Percentiles rank a stretch among this genome's conserved stretches.
Evolutionary conservation across 345 rosid genomes (phyloP).

Genomic region (Euphorbia peplus): DNA sequence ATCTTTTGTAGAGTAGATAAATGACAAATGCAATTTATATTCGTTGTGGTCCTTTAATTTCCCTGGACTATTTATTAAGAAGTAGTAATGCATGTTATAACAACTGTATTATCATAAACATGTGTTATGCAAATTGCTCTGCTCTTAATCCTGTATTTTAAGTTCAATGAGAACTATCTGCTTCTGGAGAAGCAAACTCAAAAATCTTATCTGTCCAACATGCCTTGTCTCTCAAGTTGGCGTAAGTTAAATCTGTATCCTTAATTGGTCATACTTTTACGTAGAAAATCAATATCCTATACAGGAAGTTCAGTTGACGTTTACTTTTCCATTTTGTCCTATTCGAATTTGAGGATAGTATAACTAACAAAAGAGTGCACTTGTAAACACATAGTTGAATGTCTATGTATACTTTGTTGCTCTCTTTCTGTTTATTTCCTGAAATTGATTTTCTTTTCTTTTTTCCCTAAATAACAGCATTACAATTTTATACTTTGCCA

Average conservation of each 20-base stretch:
- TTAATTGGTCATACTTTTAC: neutral
- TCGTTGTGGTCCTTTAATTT: neutral
- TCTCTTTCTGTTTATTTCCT: conserved; percentile 2
- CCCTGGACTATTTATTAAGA: neutral
- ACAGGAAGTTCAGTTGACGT: neutral
- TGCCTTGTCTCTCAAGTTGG: neutral
- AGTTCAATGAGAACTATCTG: neutral
- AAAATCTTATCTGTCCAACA: neutral
- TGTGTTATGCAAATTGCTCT: conserved; percentile 6
- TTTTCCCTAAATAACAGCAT: conserved; percentile 41
- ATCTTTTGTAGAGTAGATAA: neutral
- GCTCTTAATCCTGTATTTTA: neutral
- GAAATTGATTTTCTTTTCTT: conserved; percentile 12
- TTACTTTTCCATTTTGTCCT: neutral
- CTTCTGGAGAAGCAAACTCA: conserved; percentile 7
- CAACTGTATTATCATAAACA: neutral
- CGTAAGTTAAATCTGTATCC: neutral
- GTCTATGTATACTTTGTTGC: neutral
- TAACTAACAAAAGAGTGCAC: neutral
- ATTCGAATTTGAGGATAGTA: neutral
- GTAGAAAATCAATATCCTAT: conserved; percentile 1
- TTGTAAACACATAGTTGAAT: neutral
- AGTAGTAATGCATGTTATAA: neutral
- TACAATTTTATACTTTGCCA: conserved; percentile 69
- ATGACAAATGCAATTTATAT: neutral